phyloP scores from a whole-genome alignment of 345 rosid species.

The Salix udensis region DNA sequence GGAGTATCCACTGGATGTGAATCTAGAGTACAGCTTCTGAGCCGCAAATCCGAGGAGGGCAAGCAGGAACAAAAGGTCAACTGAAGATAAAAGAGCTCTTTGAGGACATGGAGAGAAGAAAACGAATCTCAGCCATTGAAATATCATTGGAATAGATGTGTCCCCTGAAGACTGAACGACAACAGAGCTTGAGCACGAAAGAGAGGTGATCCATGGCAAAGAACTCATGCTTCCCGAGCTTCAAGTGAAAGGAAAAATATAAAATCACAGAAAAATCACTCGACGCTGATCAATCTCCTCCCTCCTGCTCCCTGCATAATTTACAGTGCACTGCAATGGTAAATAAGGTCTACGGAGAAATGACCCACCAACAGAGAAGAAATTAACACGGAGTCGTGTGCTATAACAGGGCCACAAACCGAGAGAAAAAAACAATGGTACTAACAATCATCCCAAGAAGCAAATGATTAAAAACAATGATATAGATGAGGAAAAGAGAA shows the following conservation, averaged over 20 bases:
- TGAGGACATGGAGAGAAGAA: slow-evolving; percentile 83
- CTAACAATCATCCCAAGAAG: background rate
- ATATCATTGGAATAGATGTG: slow-evolving; percentile 34
- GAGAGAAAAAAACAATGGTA: background rate
- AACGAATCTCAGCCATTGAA: slow-evolving; percentile 73
- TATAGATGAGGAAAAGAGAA: background rate
- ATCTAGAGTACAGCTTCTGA: slow-evolving; percentile 45
- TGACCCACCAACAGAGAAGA: background rate
- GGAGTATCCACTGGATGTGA: slow-evolving; percentile 23
- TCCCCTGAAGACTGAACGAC: slow-evolving; percentile 30
- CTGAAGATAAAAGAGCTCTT: slow-evolving; percentile 52
- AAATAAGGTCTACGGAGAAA: background rate
- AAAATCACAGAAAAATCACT: background rate
- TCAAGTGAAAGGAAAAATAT: background rate
- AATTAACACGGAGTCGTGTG: too few relatives aligned
- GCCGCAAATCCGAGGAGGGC: slow-evolving; percentile 43
- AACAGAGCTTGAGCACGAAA: slow-evolving; percentile 58
- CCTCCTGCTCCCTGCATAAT: slow-evolving; percentile 24
- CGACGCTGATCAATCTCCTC: background rate
- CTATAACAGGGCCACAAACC: background rate
- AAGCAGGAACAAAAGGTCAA: slow-evolving; percentile 51
- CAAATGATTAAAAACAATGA: background rate
- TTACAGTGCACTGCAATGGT: background rate
- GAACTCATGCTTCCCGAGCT: slow-evolving; percentile 32
- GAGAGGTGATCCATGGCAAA: slow-evolving; percentile 48